Conservation (phyloP, 352 stramenopile genomes). For the Globisporangium heterothallicum region DNA sequence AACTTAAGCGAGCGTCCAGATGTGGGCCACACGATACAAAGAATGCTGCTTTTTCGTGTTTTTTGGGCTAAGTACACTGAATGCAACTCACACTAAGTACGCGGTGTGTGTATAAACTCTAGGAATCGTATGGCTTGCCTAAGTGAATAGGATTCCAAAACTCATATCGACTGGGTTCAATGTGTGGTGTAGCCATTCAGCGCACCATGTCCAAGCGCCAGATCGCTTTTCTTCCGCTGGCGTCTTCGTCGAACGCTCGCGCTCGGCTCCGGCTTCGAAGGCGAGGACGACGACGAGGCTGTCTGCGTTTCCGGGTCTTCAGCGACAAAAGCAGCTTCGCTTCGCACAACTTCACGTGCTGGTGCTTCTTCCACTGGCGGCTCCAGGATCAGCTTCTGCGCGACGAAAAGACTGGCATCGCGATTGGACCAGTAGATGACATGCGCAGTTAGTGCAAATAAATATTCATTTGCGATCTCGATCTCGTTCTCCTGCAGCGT, state of each 20-base stretch:
- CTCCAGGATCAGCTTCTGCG: slow-evolving; percentile 82
- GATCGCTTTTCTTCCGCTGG: slow-evolving; percentile 1
- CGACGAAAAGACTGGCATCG: slow-evolving; percentile 89
- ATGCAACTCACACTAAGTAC: not conserved
- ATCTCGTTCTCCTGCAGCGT: slow-evolving; percentile 93
- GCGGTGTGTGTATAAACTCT: not conserved
- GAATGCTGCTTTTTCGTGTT: too few relatives aligned
- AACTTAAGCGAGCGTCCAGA: not conserved
- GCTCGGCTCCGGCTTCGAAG: not conserved
- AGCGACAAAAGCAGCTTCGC: not conserved
- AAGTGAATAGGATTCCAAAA: not conserved
- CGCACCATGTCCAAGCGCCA: not conserved
- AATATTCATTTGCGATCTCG: slow-evolving; percentile 92
- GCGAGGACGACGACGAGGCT: slow-evolving; percentile 11
- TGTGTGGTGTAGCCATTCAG: not conserved
- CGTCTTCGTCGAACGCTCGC: slow-evolving; percentile 5
- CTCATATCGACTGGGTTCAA: not conserved
- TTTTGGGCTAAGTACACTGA: too few relatives aligned
- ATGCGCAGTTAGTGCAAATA: slow-evolving; percentile 89
- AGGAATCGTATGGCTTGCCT: not conserved
- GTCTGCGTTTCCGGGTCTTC: slow-evolving; percentile 11
- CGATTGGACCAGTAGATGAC: slow-evolving; percentile 91
- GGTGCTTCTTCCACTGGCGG: slow-evolving; percentile 33
- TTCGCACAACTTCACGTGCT: too few relatives aligned
- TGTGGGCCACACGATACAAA: not conserved